Conservation (phyloP, 1,139 yeast species). For the Scheffersomyces insectosa region DNA sequence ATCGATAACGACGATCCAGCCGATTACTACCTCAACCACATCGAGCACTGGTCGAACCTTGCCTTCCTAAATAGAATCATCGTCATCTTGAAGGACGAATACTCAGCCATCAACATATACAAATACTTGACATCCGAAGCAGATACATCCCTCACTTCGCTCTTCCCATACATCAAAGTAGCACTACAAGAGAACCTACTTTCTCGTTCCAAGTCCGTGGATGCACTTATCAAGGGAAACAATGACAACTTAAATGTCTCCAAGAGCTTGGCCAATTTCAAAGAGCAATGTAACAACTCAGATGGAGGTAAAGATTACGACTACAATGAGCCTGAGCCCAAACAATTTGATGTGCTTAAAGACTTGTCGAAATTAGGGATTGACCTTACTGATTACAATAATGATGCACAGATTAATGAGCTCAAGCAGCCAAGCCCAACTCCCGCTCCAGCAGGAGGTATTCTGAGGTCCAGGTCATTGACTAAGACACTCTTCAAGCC, state of each 20-base stretch:
- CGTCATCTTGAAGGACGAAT: conserved; percentile 37
- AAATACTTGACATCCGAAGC: conserved; percentile 17
- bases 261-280: conserved; percentile 27
- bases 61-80: conserved; percentile 45
- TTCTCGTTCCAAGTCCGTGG: conserved; percentile 40
- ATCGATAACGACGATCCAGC: conserved; percentile 12
- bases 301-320: conserved; percentile 5
- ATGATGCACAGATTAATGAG: conserved; percentile 24
- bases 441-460: conserved; percentile 1
- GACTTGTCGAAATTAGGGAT: conserved; percentile 35
- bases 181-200: conserved; percentile 46
- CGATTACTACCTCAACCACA: conserved; percentile 28
- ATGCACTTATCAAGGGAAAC: conserved; percentile 18
- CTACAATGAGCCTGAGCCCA: conserved; percentile 44
- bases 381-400: conserved; percentile 25
- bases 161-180: conserved; percentile 27
- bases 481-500: conserved; percentile 43
- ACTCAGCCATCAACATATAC: conserved; percentile 28
- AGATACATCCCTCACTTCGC: conserved; percentile 8
- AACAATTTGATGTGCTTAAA: conserved; percentile 26
- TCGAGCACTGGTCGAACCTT: conserved; percentile 47
- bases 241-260: conserved; percentile 19
- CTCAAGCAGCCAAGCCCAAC: conserved; percentile 12
- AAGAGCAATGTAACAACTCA: conserved; percentile 19
- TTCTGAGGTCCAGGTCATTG: conserved; percentile 24